Base-by-base conservation (phyloP, 306 rosid species). In the Quercus glauca region DNA sequence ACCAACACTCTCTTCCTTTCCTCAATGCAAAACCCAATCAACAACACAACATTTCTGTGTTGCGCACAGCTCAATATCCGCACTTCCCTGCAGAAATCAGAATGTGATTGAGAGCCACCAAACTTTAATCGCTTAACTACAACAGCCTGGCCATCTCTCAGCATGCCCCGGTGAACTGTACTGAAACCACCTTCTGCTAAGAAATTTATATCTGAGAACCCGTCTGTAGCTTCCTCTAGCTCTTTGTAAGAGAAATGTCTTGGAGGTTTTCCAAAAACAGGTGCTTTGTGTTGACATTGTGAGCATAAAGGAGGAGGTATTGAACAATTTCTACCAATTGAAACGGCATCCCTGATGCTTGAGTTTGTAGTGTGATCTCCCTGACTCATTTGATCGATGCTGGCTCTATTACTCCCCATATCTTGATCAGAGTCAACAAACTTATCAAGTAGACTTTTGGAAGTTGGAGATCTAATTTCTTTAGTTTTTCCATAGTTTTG, bases 31-130 rank as follows among this genome's bases (percentile, higher is more conserved):
- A 89, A 93, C 41, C 99, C 99, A 43, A 88, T 93, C 76, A 95
- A 86, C 89, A 91, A 79, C 20, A 93, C 99, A 82, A 95, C 93
- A 75, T 95, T 95, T 83, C 99, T 88, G 82, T 95, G 99, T 85
- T 95, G 99, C 3, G 99, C 99, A 79, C 99, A 95, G 79, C 99
- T 91, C 94, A 95, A 79, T 73, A 93, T 88, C 77, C 92, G 87
- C 64, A 95, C 96, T 87, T 95, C 99, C 69, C 98, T 79, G 77
- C 93, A 90, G 86, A 95, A 95, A 86, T 95, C 98, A 80, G 90
- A 77, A 85, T 95, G 94, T 64, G 93, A 97, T 81, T 88, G 90
- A 82, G 90, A 83, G 72, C 99, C 98, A 70, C 92, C 83, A 69
- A 88, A 88, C 85, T 84, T 95, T 63, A 95, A 89, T 84, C 86